phyloP scores from a whole-genome alignment of 1,139 yeast genomes.

The Kluyveromyces marxianus region DNA sequence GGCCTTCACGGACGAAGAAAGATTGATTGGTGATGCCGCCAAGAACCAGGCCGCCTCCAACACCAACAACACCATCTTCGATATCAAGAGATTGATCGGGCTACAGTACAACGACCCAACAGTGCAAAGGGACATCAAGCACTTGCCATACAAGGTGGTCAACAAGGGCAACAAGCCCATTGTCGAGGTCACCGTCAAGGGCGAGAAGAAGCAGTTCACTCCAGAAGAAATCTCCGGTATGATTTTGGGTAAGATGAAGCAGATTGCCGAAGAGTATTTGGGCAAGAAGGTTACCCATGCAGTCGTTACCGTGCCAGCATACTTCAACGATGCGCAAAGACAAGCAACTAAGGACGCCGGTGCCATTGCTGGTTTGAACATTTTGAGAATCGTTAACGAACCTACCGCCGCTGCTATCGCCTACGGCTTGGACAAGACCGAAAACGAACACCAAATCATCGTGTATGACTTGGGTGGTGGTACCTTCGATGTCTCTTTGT shows the following conservation, averaged over 20 bases:
- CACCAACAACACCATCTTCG: constrained; percentile 95
- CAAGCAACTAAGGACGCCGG: constrained; percentile 99
- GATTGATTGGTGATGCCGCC: constrained; percentile 97
- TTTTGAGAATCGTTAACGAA: constrained; percentile 92
- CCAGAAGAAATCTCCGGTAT: constrained; percentile 96
- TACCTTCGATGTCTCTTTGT: constrained; percentile 85
- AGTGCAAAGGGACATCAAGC: constrained; percentile 91
- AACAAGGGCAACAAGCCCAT: constrained; percentile 81
- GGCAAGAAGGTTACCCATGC: constrained; percentile 93
- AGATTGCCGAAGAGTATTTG: constrained; percentile 91
- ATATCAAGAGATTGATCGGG: constrained; percentile 96
- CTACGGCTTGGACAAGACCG: constrained; percentile 84
- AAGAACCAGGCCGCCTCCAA: constrained; percentile 97
- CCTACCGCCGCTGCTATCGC: constrained; percentile 99
- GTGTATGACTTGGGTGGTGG: constrained; percentile 97
- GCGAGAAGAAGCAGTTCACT: constrained; percentile 83
- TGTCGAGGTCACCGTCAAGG: constrained; percentile 89
- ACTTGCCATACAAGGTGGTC: constrained; percentile 82
- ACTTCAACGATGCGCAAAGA: constrained; percentile 96
- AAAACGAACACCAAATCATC: constrained; percentile 81
- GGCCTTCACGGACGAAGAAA: constrained; percentile 94
- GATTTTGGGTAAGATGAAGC: constrained; percentile 97
- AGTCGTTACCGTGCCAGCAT: constrained; percentile 94
- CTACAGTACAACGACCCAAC: constrained; percentile 85
- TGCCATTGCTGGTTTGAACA: constrained; percentile 95